Base-by-base conservation (phyloP, 169 alveolate genomes). In the Eimeria necatrix region DNA sequence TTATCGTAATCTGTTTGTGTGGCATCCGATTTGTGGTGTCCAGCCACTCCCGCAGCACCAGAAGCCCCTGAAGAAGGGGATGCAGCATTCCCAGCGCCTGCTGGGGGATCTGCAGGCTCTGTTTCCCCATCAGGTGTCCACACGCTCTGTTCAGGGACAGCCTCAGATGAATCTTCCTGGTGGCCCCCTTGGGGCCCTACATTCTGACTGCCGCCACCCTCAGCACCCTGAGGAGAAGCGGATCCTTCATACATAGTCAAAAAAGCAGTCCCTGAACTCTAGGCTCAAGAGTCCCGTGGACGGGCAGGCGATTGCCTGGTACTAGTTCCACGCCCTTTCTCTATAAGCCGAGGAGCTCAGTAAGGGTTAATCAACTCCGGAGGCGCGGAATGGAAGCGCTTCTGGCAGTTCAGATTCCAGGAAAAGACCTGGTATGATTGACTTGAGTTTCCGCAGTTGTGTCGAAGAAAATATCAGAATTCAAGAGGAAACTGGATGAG, bases 71-170 rank as follows among this genome's bases (percentile, higher is more conserved):
- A 59, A 14, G 6, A 56, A 0, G 92, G 6, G 46, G 92, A 14
- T 14, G 60, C 64, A 60, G 92, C 61, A 41, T 8, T 60, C 80
- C 49, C 92, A 32, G 76, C 49, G 24, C 59, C 92, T 84, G 92
- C 81, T 26, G 76, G 80, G 26, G 92, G 80, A 1, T 84, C 92
- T 14, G 76, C 64, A 59, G 92, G 92, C 61, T 84, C 92, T 60
- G 92, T 60, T 41, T 41, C 92, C 49, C 92, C 92, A 46, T 84
- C 92, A 59, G 92, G 92, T 14, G 92, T 84, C 92, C 92, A 84
- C 49, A 84, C 92, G 59, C 80, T 84, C 60, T 51, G 92, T 59
- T 84, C 92, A 8, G 92, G 92, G 24, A 78, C 92, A 8, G 41
- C 64, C 92, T 84, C 92, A 41, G 92, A 7, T 1, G 92, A 46